These are phyloP conservation scores for Didymosphaeria variabile DNA, from an alignment of 2,329 filamentous ascomycete species.

Conservation along the genomic window DNA sequence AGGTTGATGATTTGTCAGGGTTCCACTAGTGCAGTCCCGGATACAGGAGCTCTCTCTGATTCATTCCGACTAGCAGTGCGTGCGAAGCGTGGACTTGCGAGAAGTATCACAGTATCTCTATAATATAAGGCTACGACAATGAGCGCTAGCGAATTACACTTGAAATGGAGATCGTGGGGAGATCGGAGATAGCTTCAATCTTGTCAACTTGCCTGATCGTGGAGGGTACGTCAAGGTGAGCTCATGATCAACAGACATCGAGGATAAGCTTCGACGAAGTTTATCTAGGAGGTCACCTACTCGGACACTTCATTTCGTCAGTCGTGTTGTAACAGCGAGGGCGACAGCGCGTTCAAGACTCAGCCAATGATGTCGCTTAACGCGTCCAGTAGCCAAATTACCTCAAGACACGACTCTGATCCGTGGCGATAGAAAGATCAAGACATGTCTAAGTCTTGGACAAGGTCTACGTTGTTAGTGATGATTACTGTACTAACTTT, in stretches of 20 bases:
- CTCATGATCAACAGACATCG: too few species aligned
- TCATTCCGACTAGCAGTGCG: too few species aligned
- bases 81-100: too few species aligned
- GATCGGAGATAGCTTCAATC: too few species aligned
- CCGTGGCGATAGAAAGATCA: conserved; percentile 3
- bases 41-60: too few species aligned
- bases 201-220: too few species aligned
- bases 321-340: not conserved
- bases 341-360: conserved; percentile 1
- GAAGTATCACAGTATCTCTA: too few species aligned
- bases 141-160: too few species aligned
- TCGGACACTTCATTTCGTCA: not conserved
- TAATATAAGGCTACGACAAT: too few species aligned
- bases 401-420: conserved; percentile 15
- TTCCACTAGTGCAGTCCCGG: too few species aligned
- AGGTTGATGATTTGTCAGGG: too few species aligned
- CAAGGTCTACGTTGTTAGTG: conserved; percentile 5
- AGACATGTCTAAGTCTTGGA: conserved; percentile 15
- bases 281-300: not conserved
- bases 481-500: not conserved
- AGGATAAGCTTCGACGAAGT: not conserved
- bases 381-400: conserved; percentile 12
- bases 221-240: not conserved
- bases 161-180: too few species aligned
- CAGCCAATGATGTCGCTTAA: not conserved